A percentile compares a stretch with the other conserved stretches of the same genome.
These are phyloP conservation scores for Plantago rigida DNA, from an alignment of 305 asterid species.

Conservation along the genomic window DNA sequence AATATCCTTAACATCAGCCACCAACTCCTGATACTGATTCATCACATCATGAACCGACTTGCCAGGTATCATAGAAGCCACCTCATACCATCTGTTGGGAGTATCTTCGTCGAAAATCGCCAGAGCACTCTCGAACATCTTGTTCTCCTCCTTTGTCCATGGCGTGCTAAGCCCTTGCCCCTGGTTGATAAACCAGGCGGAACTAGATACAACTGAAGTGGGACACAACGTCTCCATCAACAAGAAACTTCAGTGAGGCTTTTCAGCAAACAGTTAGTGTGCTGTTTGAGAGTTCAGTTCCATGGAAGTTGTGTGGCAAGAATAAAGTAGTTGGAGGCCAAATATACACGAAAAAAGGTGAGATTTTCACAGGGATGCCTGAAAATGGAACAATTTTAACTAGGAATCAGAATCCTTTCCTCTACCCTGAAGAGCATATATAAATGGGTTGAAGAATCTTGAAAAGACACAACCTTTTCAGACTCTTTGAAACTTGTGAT, in stretches of 20 bases:
- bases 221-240: conserved; percentile 42
- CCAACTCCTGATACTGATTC: conserved; percentile 43
- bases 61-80: conserved; percentile 54
- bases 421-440: conserved; percentile 23
- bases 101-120: conserved; percentile 47
- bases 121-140: conserved; percentile 55
- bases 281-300: neutral
- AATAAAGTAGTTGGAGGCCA: conserved; percentile 18
- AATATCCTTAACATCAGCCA: conserved; percentile 44
- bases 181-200: conserved; percentile 33
- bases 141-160: conserved; percentile 65
- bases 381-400: conserved; percentile 29
- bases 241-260: neutral
- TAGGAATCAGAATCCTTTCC: conserved; percentile 36
- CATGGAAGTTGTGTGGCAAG: conserved; percentile 23
- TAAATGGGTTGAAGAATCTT: conserved; percentile 20
- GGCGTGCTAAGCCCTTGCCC: conserved; percentile 25
- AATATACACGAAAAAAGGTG: conserved; percentile 18
- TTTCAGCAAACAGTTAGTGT: neutral
- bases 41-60: conserved; percentile 49
- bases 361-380: conserved; percentile 25
- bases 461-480: conserved; percentile 21
- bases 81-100: conserved; percentile 47
- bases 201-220: conserved; percentile 29
- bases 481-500: conserved; percentile 25